A percentile compares a stretch with the other conserved stretches of the same genome.
These are phyloP conservation scores for Naganishia sp. DNA, from an alignment of 1,284 basidiomycete species.

Conservation along the genomic window DNA sequence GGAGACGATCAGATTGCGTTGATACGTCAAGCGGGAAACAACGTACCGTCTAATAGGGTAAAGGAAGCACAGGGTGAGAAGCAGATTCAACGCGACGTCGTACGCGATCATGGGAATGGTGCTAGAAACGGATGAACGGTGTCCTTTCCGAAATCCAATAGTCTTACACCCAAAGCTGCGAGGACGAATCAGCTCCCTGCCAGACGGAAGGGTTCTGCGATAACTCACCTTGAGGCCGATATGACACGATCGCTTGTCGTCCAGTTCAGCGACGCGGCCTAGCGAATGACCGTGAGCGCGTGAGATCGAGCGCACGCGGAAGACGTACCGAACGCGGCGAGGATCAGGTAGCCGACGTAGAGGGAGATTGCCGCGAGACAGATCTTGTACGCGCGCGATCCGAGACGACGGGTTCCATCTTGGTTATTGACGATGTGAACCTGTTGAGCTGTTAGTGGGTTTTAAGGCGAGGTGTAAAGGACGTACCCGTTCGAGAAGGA, in stretches of 20 bases:
- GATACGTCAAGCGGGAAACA: background rate
- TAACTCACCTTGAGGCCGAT: constrained; percentile 11
- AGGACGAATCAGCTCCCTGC: background rate
- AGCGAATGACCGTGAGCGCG: background rate
- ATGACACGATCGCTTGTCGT: constrained; percentile 13
- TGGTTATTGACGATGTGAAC: constrained; percentile 23
- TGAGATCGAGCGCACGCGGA: background rate
- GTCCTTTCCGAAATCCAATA: background rate
- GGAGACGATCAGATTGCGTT: background rate
- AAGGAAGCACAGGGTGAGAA: constrained; percentile 15
- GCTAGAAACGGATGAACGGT: background rate
- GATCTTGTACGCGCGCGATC: constrained; percentile 3
- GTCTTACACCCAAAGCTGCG: constrained; percentile 23
- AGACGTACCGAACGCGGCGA: constrained; percentile 23
- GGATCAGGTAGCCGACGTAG: constrained; percentile 21
- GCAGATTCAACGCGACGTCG: constrained; percentile 10
- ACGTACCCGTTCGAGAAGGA: constrained; percentile 20
- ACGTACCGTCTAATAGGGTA: constrained; percentile 18
- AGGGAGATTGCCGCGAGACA: constrained; percentile 22
- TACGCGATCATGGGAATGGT: constrained; percentile 23
- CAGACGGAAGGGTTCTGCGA: background rate
- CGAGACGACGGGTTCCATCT: constrained; percentile 1
- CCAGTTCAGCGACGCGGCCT: constrained; percentile 17
- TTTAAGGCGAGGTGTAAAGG: background rate
- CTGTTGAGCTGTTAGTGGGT: background rate